Evolutionary conservation across 2,329 filamentous ascomycete species (phyloP).

Genomic region (Helotiales sp.): DNA sequence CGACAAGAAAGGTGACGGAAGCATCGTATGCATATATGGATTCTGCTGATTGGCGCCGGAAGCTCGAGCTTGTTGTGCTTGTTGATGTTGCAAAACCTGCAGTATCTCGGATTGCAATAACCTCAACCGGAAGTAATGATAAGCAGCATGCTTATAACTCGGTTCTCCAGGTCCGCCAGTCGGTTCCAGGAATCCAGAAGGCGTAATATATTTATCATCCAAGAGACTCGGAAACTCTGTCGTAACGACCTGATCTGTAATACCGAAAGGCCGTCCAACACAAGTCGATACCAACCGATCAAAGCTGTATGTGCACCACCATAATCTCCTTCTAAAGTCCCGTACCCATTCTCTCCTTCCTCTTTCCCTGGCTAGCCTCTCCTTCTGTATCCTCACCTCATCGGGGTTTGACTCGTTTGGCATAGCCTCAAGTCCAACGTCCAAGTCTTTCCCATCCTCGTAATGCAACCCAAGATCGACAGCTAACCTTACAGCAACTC

Average conservation of each 20-base stretch:
- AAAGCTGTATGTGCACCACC: constrained; percentile 97
- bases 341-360: constrained; percentile 78
- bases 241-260: constrained; percentile 94
- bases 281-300: constrained; percentile 94
- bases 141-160: constrained; percentile 86
- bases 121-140: constrained; percentile 89
- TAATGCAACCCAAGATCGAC: constrained; percentile 92
- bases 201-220: constrained; percentile 86
- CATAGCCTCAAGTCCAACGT: constrained; percentile 55
- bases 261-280: constrained; percentile 88
- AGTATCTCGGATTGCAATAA: constrained; percentile 92
- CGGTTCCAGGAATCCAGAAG: constrained; percentile 67
- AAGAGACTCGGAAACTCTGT: constrained; percentile 89
- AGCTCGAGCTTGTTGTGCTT: constrained; percentile 75
- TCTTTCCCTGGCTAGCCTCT: constrained; percentile 49
- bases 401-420: constrained; percentile 37
- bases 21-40: constrained; percentile 72
- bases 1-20: constrained; percentile 82
- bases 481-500: constrained; percentile 85
- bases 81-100: constrained; percentile 89
- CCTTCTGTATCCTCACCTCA: constrained; percentile 35
- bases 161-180: constrained; percentile 54
- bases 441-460: constrained; percentile 74
- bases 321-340: constrained; percentile 81
- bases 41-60: constrained; percentile 64